Base-by-base conservation (phyloP, 1,139 yeast species). In the Taphrina populina region DNA sequence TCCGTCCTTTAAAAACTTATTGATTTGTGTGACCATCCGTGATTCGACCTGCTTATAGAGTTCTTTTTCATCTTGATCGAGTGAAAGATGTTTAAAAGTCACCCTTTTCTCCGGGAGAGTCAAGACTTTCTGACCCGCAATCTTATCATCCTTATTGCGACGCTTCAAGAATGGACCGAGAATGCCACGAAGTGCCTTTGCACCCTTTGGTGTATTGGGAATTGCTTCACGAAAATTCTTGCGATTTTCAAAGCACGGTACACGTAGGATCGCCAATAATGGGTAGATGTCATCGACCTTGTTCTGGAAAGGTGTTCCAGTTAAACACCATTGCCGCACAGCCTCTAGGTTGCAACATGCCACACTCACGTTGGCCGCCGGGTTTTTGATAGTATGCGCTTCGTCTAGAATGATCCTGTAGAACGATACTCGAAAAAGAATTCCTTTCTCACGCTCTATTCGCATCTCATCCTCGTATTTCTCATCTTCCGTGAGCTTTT, bases 291-390 rank as follows among this genome's bases (percentile, higher is more conserved):
- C 99, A 40, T 98, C 98, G 64, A 92, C 88, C 63, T 96, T 76
- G 68, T 92, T 94, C 66, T 94, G 98, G 61, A 92, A 73, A 0
- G 99, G 98, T 0, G 99, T 92, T 63, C 98, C 99, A 1, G 95
- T 81, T 32, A 92, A 71, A 69, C 98, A 92, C 84, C 95, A 86
- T 61, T 95, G 73, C 64, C 87, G 86, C 43, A 80, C 74, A 2
- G 95, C 80, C 33, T 76, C 71, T 56, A 92, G 70, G 59, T 76
- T 74, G 67, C 86, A 87, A 1, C 95, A 96, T 0, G 97, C 95
- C 63, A 85, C 83, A 0, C 97, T 88, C 0, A 98, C 92, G 32
- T 90, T 90, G 51, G 95, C 83, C 52, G 88, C 87, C 60, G 97
- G 77, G 68, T 92, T 97, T 67, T 94, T 94, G 71, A 92, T 90